These are phyloP conservation scores for Lagerstroemia speciosa DNA, from an alignment of 345 rosid genomes.

Conservation along the genomic window DNA sequence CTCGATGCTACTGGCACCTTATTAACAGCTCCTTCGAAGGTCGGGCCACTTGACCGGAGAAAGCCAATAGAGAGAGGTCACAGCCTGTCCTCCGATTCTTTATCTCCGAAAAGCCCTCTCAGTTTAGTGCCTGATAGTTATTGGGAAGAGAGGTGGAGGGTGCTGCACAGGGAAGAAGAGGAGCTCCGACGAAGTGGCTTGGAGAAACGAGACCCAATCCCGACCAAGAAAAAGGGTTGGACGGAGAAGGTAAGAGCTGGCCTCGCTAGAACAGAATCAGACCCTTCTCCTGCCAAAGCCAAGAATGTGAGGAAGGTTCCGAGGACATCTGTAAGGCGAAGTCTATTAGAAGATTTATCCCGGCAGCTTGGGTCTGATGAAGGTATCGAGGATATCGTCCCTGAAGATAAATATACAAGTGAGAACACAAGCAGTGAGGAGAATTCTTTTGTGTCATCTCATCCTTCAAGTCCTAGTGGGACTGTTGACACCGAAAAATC, in stretches of 20 bases:
- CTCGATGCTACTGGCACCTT: constrained; percentile 31
- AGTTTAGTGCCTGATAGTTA: constrained; percentile 64
- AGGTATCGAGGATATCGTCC: constrained; percentile 20
- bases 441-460: constrained; percentile 43
- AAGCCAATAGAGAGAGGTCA: constrained; percentile 39
- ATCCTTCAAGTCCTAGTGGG: constrained; percentile 39
- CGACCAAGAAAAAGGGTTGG: constrained; percentile 53
- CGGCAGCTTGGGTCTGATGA: constrained; percentile 46
- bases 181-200: constrained; percentile 27
- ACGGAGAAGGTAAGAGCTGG: constrained; percentile 48
- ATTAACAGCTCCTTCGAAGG: constrained; percentile 17
- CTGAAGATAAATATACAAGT: constrained; percentile 30
- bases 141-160: constrained; percentile 97
- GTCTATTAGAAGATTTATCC: constrained; percentile 68
- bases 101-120: constrained; percentile 56
- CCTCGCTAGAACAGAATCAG: constrained; percentile 69
- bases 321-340: constrained; percentile 43
- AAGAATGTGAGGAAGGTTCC: constrained; percentile 22
- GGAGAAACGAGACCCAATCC: constrained; percentile 28
- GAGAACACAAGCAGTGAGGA: constrained; percentile 52
- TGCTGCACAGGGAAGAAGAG: constrained; percentile 54
- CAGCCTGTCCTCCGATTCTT: constrained; percentile 39
- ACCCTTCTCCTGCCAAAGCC: constrained; percentile 40
- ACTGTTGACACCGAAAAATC: constrained; percentile 53
- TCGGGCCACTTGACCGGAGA: constrained; percentile 26